Base-by-base conservation (phyloP, 2,329 filamentous ascomycete species). In the Pestalotiopsis sp. region DNA sequence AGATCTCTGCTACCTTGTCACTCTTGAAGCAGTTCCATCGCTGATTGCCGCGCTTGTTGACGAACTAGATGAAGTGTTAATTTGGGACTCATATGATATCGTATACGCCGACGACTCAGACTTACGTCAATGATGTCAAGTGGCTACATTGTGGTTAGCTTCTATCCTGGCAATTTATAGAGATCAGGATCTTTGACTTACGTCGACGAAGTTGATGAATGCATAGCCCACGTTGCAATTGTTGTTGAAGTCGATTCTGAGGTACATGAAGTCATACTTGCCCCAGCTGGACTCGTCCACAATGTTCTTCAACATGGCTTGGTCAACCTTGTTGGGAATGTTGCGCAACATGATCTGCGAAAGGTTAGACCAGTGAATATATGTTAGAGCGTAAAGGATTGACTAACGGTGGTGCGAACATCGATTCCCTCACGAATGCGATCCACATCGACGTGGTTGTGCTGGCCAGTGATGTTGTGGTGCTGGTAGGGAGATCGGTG, bases 211-310 rank as follows among this genome's bases (percentile, higher is more conserved):
- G 80, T 99, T 98, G 82, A 99, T 94, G 81, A 98, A 99, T 0
- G 94, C 95, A 80, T 98, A 98, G 60, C 96, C 96, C 69, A 98
- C 95, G 78, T 94, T 95, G 90, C 92, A 94, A 71, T 93, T 90
- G 74, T 94, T 93, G 67, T 89, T 90, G 74, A 95, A 95, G 78
- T 95, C 93, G 74, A 98, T 98, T 52, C 96, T 91, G 66, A 98
- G 83, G 78, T 99, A 99, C 85, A 97, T 90, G 80, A 98, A 98
- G 77, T 98, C 95, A 78, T 97, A 98, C 71, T 92, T 91, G 38
- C 94, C 94, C 80, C 87, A 89, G 78, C 91, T 93, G 17, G 90
- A 92, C 71, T 91, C 86, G 75, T 98, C 93, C 14, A 98, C 85
- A 68, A 97, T 91, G 0, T 85, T 81, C 83, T 97, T 97, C 17